Percentiles rank a stretch among this genome's conserved stretches.
Evolutionary conservation across 306 rosid genomes (phyloP).

Genomic region (Lathyrus sativus): DNA sequence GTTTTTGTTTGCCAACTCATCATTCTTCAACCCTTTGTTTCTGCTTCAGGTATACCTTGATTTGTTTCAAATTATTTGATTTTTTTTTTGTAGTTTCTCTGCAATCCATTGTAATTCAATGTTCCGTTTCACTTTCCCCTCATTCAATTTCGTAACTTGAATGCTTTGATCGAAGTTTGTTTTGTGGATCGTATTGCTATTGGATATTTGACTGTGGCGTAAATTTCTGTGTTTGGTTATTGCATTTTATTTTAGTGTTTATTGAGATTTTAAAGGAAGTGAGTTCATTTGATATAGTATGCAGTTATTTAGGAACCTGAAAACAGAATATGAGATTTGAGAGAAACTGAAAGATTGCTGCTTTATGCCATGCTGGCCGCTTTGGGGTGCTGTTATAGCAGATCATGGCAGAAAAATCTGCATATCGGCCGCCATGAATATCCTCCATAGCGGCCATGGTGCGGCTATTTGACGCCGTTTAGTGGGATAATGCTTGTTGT

Average conservation of each 20-base stretch:
- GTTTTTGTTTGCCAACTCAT: slow-evolving; percentile 76
- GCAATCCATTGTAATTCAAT: background rate
- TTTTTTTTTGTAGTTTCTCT: background rate
- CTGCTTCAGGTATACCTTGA: slow-evolving; percentile 69
- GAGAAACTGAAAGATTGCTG: background rate
- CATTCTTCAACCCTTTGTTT: slow-evolving; percentile 89
- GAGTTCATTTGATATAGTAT: slow-evolving; percentile 21
- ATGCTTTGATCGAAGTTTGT: slow-evolving; percentile 27
- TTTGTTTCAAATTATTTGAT: slow-evolving; percentile 22
- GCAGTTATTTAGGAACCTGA: background rate
- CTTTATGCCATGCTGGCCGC: no score
- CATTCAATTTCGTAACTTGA: slow-evolving; percentile 23
- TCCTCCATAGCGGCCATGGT: no score
- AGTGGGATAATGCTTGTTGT: no score
- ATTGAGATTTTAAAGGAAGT: background rate
- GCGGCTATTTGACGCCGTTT: no score
- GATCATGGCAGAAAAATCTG: no score
- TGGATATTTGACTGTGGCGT: background rate
- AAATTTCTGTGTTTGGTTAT: background rate
- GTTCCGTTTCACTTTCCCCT: background rate
- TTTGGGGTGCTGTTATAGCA: no score
- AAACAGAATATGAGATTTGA: background rate
- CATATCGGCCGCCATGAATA: no score
- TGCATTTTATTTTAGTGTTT: background rate
- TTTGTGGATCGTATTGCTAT: slow-evolving; percentile 1